Evolutionary conservation across 129 eudicot species (phyloP).

Genomic region (Erigeron canadensis): DNA sequence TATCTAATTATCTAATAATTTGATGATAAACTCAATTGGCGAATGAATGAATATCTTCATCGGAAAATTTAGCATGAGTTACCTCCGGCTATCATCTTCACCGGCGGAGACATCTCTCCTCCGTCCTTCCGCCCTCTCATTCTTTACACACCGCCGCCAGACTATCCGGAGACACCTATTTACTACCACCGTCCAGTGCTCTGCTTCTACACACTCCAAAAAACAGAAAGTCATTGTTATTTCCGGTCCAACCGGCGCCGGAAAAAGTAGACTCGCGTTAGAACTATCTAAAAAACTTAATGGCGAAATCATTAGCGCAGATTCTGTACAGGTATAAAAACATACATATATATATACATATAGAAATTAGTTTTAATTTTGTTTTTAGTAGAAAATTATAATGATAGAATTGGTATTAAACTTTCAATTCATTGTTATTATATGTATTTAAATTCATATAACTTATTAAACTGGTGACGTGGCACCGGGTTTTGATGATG

Average conservation of each 20-base stretch:
- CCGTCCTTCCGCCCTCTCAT: constrained; percentile 29
- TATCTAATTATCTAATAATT: too few species aligned
- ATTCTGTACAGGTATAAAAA: constrained; percentile 94
- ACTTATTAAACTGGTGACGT: too few species aligned
- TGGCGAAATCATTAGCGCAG: constrained; percentile 96
- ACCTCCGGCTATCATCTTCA: constrained; percentile 40
- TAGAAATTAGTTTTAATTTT: not conserved
- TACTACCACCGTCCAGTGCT: constrained; percentile 39
- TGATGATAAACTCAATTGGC: not conserved
- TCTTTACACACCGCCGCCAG: constrained; percentile 27
- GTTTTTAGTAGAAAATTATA: too few species aligned
- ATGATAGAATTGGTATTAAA: too few species aligned
- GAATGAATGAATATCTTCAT: constrained; percentile 34
- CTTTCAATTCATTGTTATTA: too few species aligned
- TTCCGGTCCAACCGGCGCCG: constrained; percentile 98
- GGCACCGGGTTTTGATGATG: too few species aligned
- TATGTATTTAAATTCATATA: too few species aligned
- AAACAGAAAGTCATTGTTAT: constrained; percentile 81
- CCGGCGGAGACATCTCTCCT: constrained; percentile 33
- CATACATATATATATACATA: not conserved
- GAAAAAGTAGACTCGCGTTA: constrained; percentile 82
- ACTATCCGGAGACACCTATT: constrained; percentile 26
- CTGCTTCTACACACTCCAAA: constrained; percentile 37
- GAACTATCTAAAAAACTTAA: constrained; percentile 80
- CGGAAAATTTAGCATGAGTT: constrained; percentile 43